Evolutionary conservation across 306 rosid genomes (phyloP).

Genomic region (Calophaca sinica): DNA sequence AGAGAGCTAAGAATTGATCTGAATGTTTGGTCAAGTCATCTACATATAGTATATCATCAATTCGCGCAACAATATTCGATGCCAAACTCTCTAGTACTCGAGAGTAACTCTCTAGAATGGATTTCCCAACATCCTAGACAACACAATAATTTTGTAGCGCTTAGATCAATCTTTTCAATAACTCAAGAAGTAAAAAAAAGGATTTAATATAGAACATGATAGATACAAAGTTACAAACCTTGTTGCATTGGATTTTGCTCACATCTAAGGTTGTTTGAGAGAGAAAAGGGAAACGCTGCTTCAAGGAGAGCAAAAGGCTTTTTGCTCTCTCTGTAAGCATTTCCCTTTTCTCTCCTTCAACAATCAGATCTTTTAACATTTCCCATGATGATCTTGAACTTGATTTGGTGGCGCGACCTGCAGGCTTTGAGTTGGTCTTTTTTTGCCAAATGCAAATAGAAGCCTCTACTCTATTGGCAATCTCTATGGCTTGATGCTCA

Average conservation of each 20-base stretch:
- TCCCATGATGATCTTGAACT: slow-evolving; percentile 89
- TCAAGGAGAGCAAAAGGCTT: slow-evolving; percentile 75
- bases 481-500: slow-evolving; percentile 89
- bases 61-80: slow-evolving; percentile 79
- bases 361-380: slow-evolving; percentile 86
- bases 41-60: slow-evolving; percentile 86
- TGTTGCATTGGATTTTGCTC: slow-evolving; percentile 90
- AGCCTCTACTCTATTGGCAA: slow-evolving; percentile 85
- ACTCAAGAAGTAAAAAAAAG: not conserved
- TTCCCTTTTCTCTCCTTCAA: slow-evolving; percentile 85
- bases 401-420: slow-evolving; percentile 44
- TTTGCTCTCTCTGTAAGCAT: slow-evolving; percentile 81
- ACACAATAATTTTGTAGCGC: not conserved
- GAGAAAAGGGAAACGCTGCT: slow-evolving; percentile 83
- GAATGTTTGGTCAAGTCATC: slow-evolving; percentile 80
- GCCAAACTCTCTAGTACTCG: slow-evolving; percentile 94
- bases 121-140: slow-evolving; percentile 84
- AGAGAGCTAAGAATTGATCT: slow-evolving; percentile 62
- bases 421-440: slow-evolving; percentile 61
- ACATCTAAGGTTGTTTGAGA: slow-evolving; percentile 85
- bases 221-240: slow-evolving; percentile 52
- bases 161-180: not conserved
- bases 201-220: not conserved
- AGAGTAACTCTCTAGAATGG: slow-evolving; percentile 90
- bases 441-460: slow-evolving; percentile 71